Evolutionary conservation across 345 rosid species (phyloP).

Genomic region (Gossypium mustelinum): DNA sequence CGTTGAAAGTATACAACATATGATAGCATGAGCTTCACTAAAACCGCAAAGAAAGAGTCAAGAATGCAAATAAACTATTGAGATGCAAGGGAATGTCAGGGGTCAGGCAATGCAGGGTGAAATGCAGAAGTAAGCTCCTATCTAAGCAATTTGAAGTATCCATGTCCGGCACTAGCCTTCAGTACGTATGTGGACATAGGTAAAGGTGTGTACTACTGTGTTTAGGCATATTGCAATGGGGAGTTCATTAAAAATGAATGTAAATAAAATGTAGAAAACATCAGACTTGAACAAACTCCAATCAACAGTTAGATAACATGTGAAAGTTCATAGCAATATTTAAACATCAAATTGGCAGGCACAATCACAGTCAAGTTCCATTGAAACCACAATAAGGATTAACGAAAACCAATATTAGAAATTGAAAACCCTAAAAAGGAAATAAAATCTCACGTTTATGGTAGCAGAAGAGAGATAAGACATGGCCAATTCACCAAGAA

Average conservation of each 20-base stretch:
- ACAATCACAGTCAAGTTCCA: background rate
- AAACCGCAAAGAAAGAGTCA: background rate
- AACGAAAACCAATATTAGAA: background rate
- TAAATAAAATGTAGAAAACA: background rate
- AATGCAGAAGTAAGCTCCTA: background rate
- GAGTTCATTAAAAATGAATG: background rate
- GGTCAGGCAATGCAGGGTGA: background rate
- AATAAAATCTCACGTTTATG: constrained; percentile 19
- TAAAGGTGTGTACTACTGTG: too few species aligned
- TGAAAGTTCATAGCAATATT: background rate
- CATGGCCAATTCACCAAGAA: constrained; percentile 65
- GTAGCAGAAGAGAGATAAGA: constrained; percentile 64
- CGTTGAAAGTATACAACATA: background rate
- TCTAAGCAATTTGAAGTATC: background rate
- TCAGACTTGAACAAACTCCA: background rate
- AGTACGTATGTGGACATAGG: too few species aligned
- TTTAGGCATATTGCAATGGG: too few species aligned
- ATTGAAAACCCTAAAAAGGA: background rate
- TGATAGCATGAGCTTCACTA: background rate
- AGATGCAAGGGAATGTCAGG: background rate
- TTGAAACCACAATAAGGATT: background rate
- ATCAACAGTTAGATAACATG: background rate
- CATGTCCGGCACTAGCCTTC: too few species aligned
- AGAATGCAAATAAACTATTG: background rate
- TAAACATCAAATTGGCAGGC: background rate